Conservation (phyloP, 495 filamentous ascomycete genomes). For the Penicillium herquei region DNA sequence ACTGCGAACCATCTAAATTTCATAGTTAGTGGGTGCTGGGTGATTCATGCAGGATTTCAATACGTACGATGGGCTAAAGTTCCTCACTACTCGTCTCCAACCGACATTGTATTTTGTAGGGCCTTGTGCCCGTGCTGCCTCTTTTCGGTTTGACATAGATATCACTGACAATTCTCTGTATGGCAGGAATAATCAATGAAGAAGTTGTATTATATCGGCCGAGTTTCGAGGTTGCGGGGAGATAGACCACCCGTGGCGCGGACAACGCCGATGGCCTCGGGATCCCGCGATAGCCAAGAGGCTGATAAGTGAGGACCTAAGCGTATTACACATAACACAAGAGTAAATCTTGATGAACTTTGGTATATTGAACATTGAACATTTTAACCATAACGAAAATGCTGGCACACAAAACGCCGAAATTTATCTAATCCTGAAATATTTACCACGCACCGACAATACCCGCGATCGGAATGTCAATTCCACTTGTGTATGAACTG, state of each 20-base stretch:
- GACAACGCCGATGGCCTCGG: neutral
- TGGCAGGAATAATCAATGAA: neutral
- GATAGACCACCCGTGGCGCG: neutral
- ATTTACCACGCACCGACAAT: slow-evolving; percentile 46
- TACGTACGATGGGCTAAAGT: slow-evolving; percentile 48
- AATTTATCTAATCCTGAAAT: neutral
- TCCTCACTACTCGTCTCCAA: slow-evolving; percentile 44
- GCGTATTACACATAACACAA: too few relatives aligned
- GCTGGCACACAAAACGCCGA: slow-evolving; percentile 2
- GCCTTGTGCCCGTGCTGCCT: neutral
- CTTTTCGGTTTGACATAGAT: neutral
- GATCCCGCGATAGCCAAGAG: too few relatives aligned
- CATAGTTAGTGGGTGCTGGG: neutral
- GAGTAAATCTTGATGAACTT: too few relatives aligned
- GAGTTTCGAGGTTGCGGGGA: neutral
- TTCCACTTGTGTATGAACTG: slow-evolving; percentile 35
- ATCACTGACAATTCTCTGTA: neutral
- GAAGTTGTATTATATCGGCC: too few relatives aligned
- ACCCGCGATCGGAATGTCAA: slow-evolving; percentile 40
- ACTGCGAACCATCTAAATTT: slow-evolving; percentile 40
- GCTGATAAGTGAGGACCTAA: too few relatives aligned
- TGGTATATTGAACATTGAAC: too few relatives aligned
- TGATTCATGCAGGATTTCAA: neutral
- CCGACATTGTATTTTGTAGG: slow-evolving; percentile 30
- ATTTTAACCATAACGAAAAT: neutral